phyloP scores from a whole-genome alignment of 371 early-diverging fungal genomes.

The Dichotomocladium elegans region DNA sequence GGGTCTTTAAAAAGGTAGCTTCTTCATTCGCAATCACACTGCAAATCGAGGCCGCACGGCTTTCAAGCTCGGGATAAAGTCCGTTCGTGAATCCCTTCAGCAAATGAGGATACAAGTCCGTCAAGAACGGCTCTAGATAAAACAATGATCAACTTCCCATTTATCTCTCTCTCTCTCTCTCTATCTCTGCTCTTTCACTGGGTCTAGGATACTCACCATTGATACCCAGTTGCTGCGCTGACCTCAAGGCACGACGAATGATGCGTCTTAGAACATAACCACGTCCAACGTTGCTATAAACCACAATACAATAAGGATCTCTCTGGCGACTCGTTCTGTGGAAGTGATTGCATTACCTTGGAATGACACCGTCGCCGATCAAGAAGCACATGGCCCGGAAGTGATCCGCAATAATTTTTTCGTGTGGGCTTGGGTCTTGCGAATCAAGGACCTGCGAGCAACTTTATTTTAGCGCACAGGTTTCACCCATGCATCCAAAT shows the following conservation, averaged over 20 bases:
- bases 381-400: constrained; percentile 69
- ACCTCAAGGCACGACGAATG: constrained; percentile 70
- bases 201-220: constrained; percentile 33
- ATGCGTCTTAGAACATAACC: constrained; percentile 80
- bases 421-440: constrained; percentile 44
- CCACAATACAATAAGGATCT: not conserved
- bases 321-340: not conserved
- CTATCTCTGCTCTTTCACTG: too few species aligned
- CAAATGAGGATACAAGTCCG: constrained; percentile 59
- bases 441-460: constrained; percentile 9
- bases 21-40: constrained; percentile 68
- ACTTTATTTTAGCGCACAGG: not conserved
- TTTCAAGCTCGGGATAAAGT: constrained; percentile 57
- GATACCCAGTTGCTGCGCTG: constrained; percentile 66
- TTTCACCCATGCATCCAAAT: not conserved
- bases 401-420: constrained; percentile 77
- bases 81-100: constrained; percentile 47
- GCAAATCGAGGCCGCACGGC: constrained; percentile 48
- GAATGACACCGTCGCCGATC: constrained; percentile 76
- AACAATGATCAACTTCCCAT: not conserved
- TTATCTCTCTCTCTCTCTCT: not conserved
- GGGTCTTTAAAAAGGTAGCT: constrained; percentile 55
- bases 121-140: constrained; percentile 51
- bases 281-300: constrained; percentile 60
- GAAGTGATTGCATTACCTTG: constrained; percentile 38